Evolutionary conservation across 257 asterid species (phyloP), one percentile per base, ranked within the genome.

Genomic region (Hygrophila difformis): DNA sequence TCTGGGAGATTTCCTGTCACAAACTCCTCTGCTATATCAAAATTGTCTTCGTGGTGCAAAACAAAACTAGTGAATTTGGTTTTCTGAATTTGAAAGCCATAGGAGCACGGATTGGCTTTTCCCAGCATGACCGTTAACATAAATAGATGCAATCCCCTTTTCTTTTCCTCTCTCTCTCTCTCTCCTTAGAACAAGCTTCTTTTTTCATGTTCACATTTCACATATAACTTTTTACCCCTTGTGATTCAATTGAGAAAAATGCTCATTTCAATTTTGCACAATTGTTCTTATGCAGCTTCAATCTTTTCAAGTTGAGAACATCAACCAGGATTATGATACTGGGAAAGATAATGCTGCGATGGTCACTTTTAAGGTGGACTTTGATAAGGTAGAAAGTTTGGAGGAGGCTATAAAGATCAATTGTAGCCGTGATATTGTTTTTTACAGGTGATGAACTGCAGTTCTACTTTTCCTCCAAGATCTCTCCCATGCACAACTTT

Each of bases 301-400:
- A 56, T 60, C 78, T 5, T 82, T 69, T 65, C 61, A 84, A 76
- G 96, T 59, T 34, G 98, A 89, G 71, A 95, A 85, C 57, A 85
- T 89, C 66, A 80, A 79, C 67, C 96, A 89, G 72, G 94, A 89
- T 66, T 89, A 85, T 56, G 93, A 85, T 43, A 85, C 93, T 9
- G 97, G 94, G 43, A 85, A 85, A 65, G 93, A 77, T 59, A 80
- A 79, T 44, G 74, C 70, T 18, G 56, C 75, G 15, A 78, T 89
- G 91, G 74, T 89, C 39, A 79, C 75, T 39, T 89, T 89, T 47
- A 82, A 85, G 60, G 96, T 85, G 62, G 94, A 89, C 63, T 79
- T 89, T 61, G 93, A 89, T 58, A 72, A 66, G 15, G 84, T 57
- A 26, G 64, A 71, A 56, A 67, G 77, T 62, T 62, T 89, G 71